Percentiles rank a stretch among this genome's conserved stretches.
Conservation (phyloP, 139 green algal species). For the Eudorina sp. region DNA sequence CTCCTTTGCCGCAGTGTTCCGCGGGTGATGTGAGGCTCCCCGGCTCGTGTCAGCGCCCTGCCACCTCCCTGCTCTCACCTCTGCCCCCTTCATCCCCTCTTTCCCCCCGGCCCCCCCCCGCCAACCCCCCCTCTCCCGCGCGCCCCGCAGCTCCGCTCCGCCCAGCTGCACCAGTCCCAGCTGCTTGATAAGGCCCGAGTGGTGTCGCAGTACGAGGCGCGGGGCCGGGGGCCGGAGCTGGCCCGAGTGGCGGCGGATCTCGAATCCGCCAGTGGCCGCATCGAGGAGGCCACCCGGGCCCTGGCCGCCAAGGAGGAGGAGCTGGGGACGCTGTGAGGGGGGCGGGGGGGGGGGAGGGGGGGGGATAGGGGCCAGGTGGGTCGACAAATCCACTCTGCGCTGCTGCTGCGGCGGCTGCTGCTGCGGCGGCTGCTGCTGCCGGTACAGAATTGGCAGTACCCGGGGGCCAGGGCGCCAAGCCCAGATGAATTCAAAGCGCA, state of each 20-base stretch:
- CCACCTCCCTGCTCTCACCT: no score
- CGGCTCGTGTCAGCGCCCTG: no score
- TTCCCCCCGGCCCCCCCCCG: no score
- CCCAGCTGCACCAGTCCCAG: conserved; percentile 23
- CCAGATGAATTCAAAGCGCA: no score
- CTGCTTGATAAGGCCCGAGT: neutral
- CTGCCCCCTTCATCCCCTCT: neutral
- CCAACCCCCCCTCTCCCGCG: neutral
- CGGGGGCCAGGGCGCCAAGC: no score
- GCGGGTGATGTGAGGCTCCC: no score
- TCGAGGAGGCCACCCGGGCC: conserved; percentile 31
- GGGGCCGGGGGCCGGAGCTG: conserved; percentile 25
- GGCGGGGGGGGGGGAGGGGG: neutral
- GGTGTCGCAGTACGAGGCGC: conserved; percentile 48
- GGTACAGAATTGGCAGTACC: no score
- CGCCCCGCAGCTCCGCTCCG: conserved; percentile 30
- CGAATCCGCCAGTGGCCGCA: conserved; percentile 29
- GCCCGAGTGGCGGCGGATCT: neutral
- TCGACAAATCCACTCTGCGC: no score
- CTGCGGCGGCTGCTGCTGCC: no score
- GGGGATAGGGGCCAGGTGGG: no score
- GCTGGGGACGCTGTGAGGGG: neutral
- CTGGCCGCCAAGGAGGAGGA: conserved; percentile 24
- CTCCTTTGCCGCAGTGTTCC: no score
- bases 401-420: no score